phyloP scores from a whole-genome alignment of 139 green algal genomes.

The Micractinium sp. region DNA sequence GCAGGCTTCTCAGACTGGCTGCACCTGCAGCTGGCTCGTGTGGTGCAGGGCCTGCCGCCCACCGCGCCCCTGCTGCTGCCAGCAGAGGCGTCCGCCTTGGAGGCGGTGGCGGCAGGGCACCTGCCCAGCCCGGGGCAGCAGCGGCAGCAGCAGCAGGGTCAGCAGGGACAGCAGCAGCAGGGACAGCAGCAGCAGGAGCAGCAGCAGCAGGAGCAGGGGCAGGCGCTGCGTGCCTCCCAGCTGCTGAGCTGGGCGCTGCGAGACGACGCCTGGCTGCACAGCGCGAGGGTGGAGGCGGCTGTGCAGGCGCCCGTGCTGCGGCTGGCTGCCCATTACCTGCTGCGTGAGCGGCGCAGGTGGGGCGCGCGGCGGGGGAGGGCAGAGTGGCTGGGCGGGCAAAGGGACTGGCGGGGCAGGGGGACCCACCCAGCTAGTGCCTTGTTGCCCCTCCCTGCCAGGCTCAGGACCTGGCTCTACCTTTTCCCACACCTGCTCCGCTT shows the following conservation, averaged over 20 bases:
- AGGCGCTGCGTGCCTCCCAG: neutral
- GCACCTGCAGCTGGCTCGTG: constrained; percentile 8
- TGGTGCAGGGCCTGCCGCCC: neutral
- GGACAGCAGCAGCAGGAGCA: neutral
- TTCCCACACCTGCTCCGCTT: no score
- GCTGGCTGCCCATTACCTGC: constrained; percentile 69
- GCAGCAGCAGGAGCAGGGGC: neutral
- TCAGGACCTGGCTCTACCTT: no score
- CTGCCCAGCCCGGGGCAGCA: neutral
- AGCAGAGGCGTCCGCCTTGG: neutral
- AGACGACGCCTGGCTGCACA: constrained; percentile 33
- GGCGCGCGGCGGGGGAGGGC: neutral
- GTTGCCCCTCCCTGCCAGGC: no score
- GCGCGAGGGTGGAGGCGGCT: constrained; percentile 4
- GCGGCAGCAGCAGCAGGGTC: neutral
- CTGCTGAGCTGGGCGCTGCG: constrained; percentile 27
- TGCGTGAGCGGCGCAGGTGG: constrained; percentile 62
- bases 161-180: neutral
- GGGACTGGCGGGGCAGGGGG: no score
- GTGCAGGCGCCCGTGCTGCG: constrained; percentile 57
- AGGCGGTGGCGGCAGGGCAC: neutral
- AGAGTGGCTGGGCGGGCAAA: no score
- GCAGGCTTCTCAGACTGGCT: constrained; percentile 74
- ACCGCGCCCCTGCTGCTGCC: constrained; percentile 27
- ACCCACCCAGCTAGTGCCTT: no score